phyloP scores from a whole-genome alignment of 176 grass and related monocot species.

The Triticum urartu region DNA sequence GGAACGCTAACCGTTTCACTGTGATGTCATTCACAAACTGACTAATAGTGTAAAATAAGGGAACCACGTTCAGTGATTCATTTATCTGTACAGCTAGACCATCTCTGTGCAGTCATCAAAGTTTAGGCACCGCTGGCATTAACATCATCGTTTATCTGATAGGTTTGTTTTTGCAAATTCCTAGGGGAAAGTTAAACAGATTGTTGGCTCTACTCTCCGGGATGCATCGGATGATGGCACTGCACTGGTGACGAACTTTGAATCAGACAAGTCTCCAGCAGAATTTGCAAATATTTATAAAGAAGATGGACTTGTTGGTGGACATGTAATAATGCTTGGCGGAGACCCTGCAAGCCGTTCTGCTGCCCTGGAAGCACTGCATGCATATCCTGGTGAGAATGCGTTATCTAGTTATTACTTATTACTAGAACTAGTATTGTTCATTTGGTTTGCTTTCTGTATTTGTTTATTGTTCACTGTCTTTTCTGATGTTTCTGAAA shows the following conservation, averaged over 20 bases:
- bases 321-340: conserved; percentile 95
- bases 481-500: neutral
- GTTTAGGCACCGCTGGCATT: neutral
- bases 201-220: conserved; percentile 86
- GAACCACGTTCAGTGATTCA: neutral
- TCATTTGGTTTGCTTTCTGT: neutral
- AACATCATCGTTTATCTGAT: conserved; percentile 6
- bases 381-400: conserved; percentile 77
- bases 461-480: neutral
- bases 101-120: neutral
- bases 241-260: conserved; percentile 77
- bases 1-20: neutral
- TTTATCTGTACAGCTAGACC: neutral
- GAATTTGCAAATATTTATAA: conserved; percentile 75
- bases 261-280: conserved; percentile 70
- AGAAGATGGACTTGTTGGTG: conserved; percentile 57
- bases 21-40: neutral
- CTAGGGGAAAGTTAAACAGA: conserved; percentile 96
- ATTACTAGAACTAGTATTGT: neutral
- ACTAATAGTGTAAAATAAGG: neutral
- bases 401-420: neutral
- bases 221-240: conserved; percentile 47
- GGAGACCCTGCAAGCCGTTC: conserved; percentile 67
- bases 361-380: conserved; percentile 61
- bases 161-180: neutral